Evolutionary conservation across 768 basidiomycete genomes (phyloP), one percentile per base, ranked within the genome.

Genomic region (Mycena latifolia): DNA sequence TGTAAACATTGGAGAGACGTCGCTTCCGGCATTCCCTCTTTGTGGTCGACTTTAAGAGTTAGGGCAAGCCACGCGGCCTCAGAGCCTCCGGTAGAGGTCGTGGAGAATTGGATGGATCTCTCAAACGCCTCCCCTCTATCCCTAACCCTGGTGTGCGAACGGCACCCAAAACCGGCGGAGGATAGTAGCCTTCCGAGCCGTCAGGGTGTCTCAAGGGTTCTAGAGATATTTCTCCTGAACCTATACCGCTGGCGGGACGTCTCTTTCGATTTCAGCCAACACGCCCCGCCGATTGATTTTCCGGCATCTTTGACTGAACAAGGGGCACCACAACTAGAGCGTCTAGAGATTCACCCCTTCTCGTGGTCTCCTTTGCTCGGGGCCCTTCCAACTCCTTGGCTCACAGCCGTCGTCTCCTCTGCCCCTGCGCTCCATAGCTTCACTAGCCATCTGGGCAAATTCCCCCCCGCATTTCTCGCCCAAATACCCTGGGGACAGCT

Each of bases 361-460:
- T 61, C 59, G 55, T 66, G 65, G 65, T 66, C 65, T 55, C 58
- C 46, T 31, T 39, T 51, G 17, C 65, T 66, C 9, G 54, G 65
- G 11, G 27, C 52, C 14, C 58, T 66, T 5, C 2, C 47, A 0
- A 31, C 55, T 10, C 53, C 59, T 10, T 66, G 65, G 65, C 54
- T 66, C 31, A 24, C 27, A 15, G 57, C 45, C 17, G 53, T 33
- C 8, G 39, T 66, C 0, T 50, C 61, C 8, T 50, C 61, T 33
- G 61, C 61, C 8, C 56, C 66, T 27, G 50, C 57, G 14, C 66
- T 67, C 10, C 39, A 27, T 33, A 58, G 50, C 22, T 62, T 67
- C 18, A 62, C 55, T n/a, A 67, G 60, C 35, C 61, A 55, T 33
- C 33, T 24, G 2, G 66, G 66, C 41, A 52, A 61, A 57, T 62